These are phyloP conservation scores for Yarrowia deformans DNA, from an alignment of 805 yeast genomes.

Conservation along the genomic window DNA sequence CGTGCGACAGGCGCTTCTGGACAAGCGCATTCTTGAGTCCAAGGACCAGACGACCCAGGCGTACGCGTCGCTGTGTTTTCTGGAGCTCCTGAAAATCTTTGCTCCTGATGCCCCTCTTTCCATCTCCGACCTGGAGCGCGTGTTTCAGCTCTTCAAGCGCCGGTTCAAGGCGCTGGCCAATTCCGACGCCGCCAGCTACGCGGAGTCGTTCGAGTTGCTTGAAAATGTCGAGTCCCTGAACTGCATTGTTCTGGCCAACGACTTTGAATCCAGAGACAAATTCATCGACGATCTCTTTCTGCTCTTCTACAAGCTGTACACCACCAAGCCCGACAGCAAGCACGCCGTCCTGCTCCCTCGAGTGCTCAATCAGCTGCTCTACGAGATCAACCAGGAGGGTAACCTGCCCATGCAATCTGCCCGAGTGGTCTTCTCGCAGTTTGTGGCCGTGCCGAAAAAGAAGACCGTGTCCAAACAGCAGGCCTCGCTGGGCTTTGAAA, in stretches of 20 bases:
- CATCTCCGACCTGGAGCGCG: conserved; percentile 60
- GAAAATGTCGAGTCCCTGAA: conserved; percentile 77
- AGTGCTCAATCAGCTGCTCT: conserved; percentile 72
- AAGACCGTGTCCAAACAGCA: conserved; percentile 42
- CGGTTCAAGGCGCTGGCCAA: conserved; percentile 64
- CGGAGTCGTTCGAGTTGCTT: conserved; percentile 69
- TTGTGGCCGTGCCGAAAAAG: conserved; percentile 46
- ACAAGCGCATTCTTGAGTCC: conserved; percentile 65
- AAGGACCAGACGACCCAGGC: conserved; percentile 75
- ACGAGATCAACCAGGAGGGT: conserved; percentile 36
- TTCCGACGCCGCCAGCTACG: conserved; percentile 63
- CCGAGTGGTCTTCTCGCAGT: conserved; percentile 42
- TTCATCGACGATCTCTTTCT: conserved; percentile 65
- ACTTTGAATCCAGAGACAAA: conserved; percentile 66
- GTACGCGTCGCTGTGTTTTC: conserved; percentile 71
- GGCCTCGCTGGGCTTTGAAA: conserved; percentile 46
- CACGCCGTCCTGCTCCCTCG: conserved; percentile 71
- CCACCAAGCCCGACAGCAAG: conserved; percentile 58
- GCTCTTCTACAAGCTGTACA: conserved; percentile 63
- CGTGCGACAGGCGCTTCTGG: conserved; percentile 61
- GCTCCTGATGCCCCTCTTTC: conserved; percentile 94
- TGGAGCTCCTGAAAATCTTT: conserved; percentile 75
- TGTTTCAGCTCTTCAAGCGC: conserved; percentile 69
- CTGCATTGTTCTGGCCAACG: conserved; percentile 75
- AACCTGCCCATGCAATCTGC: conserved; percentile 59